A percentile compares a stretch with the other conserved stretches of the same genome.
Conservation (phyloP, 2,329 filamentous ascomycete genomes). For the Ceratocystis variospora region DNA sequence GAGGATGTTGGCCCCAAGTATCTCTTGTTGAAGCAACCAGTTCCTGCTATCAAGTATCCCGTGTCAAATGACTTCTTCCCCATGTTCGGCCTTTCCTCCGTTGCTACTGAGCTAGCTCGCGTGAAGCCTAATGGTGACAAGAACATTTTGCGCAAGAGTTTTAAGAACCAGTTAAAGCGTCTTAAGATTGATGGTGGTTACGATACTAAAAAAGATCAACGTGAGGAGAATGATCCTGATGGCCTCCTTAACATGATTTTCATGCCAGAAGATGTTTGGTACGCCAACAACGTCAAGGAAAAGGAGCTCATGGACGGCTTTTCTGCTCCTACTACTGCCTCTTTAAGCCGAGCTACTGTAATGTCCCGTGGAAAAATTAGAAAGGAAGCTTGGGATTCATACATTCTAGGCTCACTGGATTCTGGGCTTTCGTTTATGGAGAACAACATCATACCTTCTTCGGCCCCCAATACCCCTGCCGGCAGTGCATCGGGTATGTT, state of each 20-base stretch:
- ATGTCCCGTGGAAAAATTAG: constrained; percentile 38
- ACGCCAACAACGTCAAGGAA: constrained; percentile 39
- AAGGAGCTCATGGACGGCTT: constrained; percentile 43
- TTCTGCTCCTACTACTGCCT: constrained; percentile 31
- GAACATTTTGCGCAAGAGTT: constrained; percentile 53
- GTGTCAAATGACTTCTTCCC: constrained; percentile 44
- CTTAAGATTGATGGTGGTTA: constrained; percentile 49
- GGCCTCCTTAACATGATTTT: constrained; percentile 40
- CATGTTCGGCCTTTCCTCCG: constrained; percentile 40
- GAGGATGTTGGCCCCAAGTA: constrained; percentile 54
- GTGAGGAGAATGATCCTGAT: constrained; percentile 37
- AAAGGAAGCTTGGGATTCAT: constrained; percentile 20
- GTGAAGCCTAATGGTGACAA: constrained; percentile 52
- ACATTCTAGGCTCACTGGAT: constrained; percentile 18
- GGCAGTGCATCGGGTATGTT: constrained; percentile 9
- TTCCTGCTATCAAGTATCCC: constrained; percentile 12
- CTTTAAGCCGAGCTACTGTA: constrained; percentile 38
- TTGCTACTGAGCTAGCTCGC: constrained; percentile 49
- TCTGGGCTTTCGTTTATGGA: constrained; percentile 9
- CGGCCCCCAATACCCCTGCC: constrained; percentile 11
- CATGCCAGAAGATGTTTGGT: constrained; percentile 44
- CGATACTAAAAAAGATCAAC: constrained; percentile 43
- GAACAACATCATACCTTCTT: constrained; percentile 11
- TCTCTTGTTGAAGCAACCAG: constrained; percentile 40
- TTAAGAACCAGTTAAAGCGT: constrained; percentile 54